Base-by-base conservation (phyloP, 495 filamentous ascomycete species). In the Hypoxylon fragiforme region DNA sequence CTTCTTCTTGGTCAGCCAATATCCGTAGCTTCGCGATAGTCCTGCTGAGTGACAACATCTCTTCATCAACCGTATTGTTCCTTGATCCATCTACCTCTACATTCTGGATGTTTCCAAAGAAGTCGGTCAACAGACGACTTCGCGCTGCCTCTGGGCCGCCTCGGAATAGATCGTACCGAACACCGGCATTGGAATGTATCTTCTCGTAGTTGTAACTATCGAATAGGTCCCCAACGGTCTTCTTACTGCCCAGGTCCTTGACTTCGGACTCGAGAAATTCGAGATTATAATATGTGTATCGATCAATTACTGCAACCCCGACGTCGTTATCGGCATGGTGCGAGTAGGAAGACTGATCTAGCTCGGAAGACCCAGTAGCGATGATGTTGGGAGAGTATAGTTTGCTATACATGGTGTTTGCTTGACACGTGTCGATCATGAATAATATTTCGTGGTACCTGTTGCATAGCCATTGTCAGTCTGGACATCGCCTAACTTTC, bases 341-440 rank as follows among this genome's bases (percentile, higher is more conserved):
- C 2, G 89, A 94, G 66, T 97, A 97, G 0, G 87, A 91, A 6
- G 88, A 94, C 71, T 98, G 88, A 67, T 97, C 91, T 44, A 96
- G 86, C 70, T 92, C 91, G 28, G 87, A 92, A 46, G 88, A 92
- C 6, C 94, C 94, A 0, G 94, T 98, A 1, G 95, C 95, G 51
- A 98, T 87, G 60, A 98, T 96, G 51, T 96, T 96, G 18, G 94
- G 92, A 18, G 89, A 92, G 76, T 97, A 97, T 70, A 98, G 88
- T 70, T 96, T 92, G 65, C 83, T 90, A 76, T 95, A 98, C 89
- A 98, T 96, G 9, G 94, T 98, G 63, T 98, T 98, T 30, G 94
- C 94, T 74, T 98, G 94, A 73, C 94, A 98, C 0, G 94, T 98
- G 73, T 98, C 94, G 73, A 98, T 97, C 94, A 98, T 98, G 77